These are phyloP conservation scores for Dipteronia dyeriana DNA, from an alignment of 345 rosid genomes.

Conservation along the genomic window DNA sequence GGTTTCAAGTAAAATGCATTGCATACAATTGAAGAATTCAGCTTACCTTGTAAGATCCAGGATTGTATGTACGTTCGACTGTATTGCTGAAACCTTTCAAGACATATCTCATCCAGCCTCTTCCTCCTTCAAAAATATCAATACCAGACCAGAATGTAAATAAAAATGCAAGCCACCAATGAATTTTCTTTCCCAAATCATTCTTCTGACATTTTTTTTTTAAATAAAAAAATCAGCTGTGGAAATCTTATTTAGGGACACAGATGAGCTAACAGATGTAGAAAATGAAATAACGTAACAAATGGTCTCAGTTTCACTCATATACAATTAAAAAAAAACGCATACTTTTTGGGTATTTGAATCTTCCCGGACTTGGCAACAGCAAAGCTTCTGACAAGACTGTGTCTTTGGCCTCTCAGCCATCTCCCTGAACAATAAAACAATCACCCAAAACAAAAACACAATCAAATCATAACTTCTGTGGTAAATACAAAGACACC, in stretches of 20 bases:
- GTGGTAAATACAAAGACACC: neutral
- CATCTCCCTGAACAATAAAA: slow-evolving; percentile 40
- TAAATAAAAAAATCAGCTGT: neutral
- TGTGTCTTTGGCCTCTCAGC: slow-evolving; percentile 34
- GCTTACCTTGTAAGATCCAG: slow-evolving; percentile 88
- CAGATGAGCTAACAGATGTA: neutral
- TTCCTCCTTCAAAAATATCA: slow-evolving; percentile 47
- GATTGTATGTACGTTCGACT: slow-evolving; percentile 83
- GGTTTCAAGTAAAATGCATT: neutral
- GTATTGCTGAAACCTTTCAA: slow-evolving; percentile 87
- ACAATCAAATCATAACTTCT: neutral
- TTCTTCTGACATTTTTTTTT: neutral
- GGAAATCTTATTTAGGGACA: neutral
- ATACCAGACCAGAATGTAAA: neutral
- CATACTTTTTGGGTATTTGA: slow-evolving; percentile 58
- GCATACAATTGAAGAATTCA: slow-evolving; percentile 17
- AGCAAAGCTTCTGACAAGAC: slow-evolving; percentile 48
- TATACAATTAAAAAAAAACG: neutral
- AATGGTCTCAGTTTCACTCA: neutral
- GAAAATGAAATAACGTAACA: neutral
- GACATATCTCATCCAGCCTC: slow-evolving; percentile 92
- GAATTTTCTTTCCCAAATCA: neutral
- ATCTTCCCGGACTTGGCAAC: slow-evolving; percentile 51
- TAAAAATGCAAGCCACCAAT: neutral
- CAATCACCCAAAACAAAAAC: neutral